A percentile compares a stretch with the other conserved stretches of the same genome.
Evolutionary conservation across 2,329 filamentous ascomycete genomes (phyloP).

Genomic region (Sporothrix variecibatus): DNA sequence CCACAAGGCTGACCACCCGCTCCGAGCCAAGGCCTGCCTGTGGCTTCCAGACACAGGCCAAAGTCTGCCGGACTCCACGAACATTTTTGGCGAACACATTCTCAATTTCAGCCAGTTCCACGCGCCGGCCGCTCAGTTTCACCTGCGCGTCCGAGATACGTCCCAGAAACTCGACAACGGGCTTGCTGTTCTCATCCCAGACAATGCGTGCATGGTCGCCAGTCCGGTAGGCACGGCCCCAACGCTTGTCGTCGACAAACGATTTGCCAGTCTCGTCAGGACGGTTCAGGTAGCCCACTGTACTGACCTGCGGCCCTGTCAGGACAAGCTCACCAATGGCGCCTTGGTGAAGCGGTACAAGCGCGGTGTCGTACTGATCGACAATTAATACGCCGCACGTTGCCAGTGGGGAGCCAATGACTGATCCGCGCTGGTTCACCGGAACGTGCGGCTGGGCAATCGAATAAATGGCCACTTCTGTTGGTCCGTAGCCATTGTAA

Average conservation of each 20-base stretch:
- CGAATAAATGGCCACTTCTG: conserved; percentile 34
- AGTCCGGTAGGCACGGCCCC: conserved; percentile 30
- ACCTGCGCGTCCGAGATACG: conserved; percentile 60
- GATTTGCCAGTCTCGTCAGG: conserved; percentile 48
- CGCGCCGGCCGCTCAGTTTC: conserved; percentile 64
- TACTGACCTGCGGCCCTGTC: conserved; percentile 31
- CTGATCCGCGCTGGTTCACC: conserved; percentile 36
- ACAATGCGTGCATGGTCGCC: conserved; percentile 31
- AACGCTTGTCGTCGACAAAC: conserved; percentile 21
- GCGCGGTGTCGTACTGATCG: conserved; percentile 25
- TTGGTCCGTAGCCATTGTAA: conserved; percentile 37
- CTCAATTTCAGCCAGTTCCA: conserved; percentile 53
- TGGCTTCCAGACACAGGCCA: conserved; percentile 27
- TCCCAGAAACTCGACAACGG: conserved; percentile 53
- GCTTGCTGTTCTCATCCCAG: conserved; percentile 31
- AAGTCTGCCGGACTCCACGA: conserved; percentile 27
- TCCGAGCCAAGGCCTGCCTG: conserved; percentile 26
- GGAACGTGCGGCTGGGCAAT: conserved; percentile 30
- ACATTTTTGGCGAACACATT: conserved; percentile 28
- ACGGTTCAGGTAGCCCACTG: conserved; percentile 56
- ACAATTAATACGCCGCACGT: conserved; percentile 41
- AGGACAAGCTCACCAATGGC: conserved; percentile 31
- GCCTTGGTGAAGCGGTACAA: conserved; percentile 29
- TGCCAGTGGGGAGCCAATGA: conserved; percentile 41
- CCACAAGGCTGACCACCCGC: conserved; percentile 52